Conservation (phyloP, 2,329 filamentous ascomycete genomes). For the Apiospora malaysiana region DNA sequence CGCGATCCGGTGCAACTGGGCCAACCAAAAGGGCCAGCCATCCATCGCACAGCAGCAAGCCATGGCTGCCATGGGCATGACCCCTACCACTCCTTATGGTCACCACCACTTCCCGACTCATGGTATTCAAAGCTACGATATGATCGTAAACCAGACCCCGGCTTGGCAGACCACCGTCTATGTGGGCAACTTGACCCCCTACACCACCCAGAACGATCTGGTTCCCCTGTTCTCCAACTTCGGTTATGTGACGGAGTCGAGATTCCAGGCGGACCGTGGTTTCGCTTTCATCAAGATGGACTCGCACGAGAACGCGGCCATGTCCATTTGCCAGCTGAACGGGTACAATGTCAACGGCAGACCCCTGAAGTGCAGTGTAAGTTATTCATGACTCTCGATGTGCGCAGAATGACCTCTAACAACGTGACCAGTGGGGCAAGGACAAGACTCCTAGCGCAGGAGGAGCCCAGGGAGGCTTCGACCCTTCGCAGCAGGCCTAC, state of each 20-base stretch:
- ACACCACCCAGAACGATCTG: constrained; percentile 94
- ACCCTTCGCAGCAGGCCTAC: constrained; percentile 73
- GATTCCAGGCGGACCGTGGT: constrained; percentile 96
- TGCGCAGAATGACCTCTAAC: constrained; percentile 38
- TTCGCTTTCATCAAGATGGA: constrained; percentile 99
- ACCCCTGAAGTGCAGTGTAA: constrained; percentile 97
- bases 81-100: constrained; percentile 92
- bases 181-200: constrained; percentile 95
- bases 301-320: constrained; percentile 94
- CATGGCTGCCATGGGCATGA: constrained; percentile 98
- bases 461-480: constrained; percentile 67
- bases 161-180: constrained; percentile 99
- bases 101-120: constrained; percentile 98
- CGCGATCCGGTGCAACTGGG: constrained; percentile 99
- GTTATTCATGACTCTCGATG: constrained; percentile 47
- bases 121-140: constrained; percentile 95
- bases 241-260: constrained; percentile 94
- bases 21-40: constrained; percentile 99
- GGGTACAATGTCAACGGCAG: constrained; percentile 98
- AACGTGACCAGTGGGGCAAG: constrained; percentile 84
- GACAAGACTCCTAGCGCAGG: constrained; percentile 83
- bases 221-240: constrained; percentile 99
- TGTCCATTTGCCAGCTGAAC: constrained; percentile 97
- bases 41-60: constrained; percentile 98
- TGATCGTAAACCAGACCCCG: constrained; percentile 93